Base-by-base conservation (phyloP, 805 yeast genomes). In the Metschnikowia henanensis region DNA sequence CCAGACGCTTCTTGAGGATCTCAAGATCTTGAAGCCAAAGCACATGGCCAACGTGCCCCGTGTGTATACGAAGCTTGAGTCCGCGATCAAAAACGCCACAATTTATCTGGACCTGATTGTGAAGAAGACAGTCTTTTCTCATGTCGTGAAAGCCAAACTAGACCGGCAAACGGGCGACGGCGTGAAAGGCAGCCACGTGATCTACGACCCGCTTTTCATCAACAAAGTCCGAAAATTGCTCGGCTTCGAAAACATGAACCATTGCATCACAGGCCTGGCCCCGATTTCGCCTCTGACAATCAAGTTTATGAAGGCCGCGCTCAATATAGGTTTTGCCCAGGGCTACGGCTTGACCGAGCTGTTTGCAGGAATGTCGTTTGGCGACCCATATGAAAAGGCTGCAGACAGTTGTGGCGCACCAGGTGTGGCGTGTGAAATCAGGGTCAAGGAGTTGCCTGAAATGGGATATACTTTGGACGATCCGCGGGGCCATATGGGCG, bases 331-430 rank as follows among this genome's bases (percentile, higher is more conserved):
- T 68, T 75, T 78, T 47, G 49, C 64, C 10, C 90, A 84, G 64
- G 94, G 92, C n/a, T 85, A 84, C 61, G 92, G 91, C 3, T 70
- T 81, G 30, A 80, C 87, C 5, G 89, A 83, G 60, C 70, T 83
- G 13, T 76, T 81, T 55, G 86, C 84, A 2, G 84, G 83, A 4
- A 56, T 75, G 40, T 61, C 70, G 18, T 50, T 70, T 61, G 59
- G 68, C 46, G 60, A 59, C 35, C 63, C 65, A 6, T 66, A 52
- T 47, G 88, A 83, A 43, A 49, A 64, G 23, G 55, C 62, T 29
- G 69, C 73, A 4, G 87, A 84, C n/a, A 68, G 80, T 3, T 76
- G 81, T 50, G 91, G 91, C 16, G 73, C 85, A 1, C 69, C 78
- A n/a, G 74, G 79, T 18, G 65, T 79, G 8, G 70, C 76, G 20